Percentiles rank a stretch among this genome's conserved stretches.
phyloP scores from a whole-genome alignment of 352 stramenopile species.

The Globisporangium splendens region DNA sequence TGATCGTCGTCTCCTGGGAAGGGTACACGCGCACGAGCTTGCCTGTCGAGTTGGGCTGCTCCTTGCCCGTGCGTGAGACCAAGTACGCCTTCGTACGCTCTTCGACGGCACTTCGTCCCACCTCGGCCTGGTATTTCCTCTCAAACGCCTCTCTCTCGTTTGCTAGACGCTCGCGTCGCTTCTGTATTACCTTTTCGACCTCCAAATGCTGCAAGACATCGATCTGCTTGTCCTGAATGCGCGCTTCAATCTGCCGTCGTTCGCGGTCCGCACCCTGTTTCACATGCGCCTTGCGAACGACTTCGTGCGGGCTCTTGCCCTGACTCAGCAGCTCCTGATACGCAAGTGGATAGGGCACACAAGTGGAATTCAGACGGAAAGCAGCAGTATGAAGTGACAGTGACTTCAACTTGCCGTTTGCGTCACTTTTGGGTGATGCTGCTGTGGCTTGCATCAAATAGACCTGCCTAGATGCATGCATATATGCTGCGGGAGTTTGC shows the following conservation, averaged over 20 bases:
- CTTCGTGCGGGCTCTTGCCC: constrained; percentile 78
- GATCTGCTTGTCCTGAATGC: constrained; percentile 51
- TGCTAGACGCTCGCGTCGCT: constrained; percentile 36
- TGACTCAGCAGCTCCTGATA: constrained; percentile 60
- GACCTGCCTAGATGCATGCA: no score
- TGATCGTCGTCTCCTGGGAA: constrained; percentile 70
- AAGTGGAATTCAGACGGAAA: no score
- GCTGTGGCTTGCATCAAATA: no score
- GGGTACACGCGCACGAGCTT: constrained; percentile 62
- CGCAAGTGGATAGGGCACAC: background rate
- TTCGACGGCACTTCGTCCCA: constrained; percentile 49
- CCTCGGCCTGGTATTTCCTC: constrained; percentile 70
- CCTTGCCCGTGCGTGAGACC: constrained; percentile 45
- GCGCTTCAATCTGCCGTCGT: constrained; percentile 33
- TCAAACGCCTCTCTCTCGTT: constrained; percentile 44
- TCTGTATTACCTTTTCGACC: constrained; percentile 37
- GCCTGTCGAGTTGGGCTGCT: constrained; percentile 57
- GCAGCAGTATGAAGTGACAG: no score
- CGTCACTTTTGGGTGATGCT: no score
- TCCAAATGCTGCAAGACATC: constrained; percentile 51
- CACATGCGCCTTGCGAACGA: constrained; percentile 45
- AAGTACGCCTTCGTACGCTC: constrained; percentile 54
- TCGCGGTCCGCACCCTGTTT: constrained; percentile 30
- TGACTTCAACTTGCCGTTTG: no score
- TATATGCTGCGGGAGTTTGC: no score